Percentiles rank a stretch among this genome's conserved stretches.
phyloP scores from a whole-genome alignment of 2,329 filamentous ascomycete genomes.

The Sphaerostilbella broomeana region DNA sequence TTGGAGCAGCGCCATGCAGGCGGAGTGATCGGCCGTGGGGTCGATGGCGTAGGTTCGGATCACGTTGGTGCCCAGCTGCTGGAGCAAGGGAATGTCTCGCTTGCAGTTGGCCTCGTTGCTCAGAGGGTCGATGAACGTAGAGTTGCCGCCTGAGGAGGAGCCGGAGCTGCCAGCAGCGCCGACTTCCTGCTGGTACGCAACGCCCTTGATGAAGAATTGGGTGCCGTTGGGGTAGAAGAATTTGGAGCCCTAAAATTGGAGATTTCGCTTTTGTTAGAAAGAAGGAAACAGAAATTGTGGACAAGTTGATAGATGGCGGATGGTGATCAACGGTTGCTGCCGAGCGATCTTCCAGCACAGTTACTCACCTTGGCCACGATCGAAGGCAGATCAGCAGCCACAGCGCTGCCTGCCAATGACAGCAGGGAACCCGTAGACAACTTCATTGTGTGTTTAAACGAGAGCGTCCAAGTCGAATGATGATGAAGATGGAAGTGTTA shows the following conservation, averaged over 20 bases:
- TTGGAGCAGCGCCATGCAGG: constrained; percentile 77
- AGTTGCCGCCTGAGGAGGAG: constrained; percentile 34
- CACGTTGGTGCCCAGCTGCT: constrained; percentile 76
- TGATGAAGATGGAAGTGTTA: too few species aligned
- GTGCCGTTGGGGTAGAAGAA: constrained; percentile 79
- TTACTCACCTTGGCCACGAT: constrained; percentile 61
- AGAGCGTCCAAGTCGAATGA: too few species aligned
- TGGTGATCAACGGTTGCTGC: background rate
- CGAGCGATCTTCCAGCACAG: background rate
- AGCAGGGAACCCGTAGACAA: constrained; percentile 30
- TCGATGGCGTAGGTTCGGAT: constrained; percentile 95
- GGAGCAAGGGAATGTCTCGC: constrained; percentile 78
- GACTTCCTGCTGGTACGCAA: constrained; percentile 88
- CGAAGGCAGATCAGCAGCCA: constrained; percentile 44
- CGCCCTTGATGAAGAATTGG: constrained; percentile 74
- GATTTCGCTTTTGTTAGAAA: background rate
- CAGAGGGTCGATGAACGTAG: constrained; percentile 74
- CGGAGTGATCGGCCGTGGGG: constrained; percentile 67
- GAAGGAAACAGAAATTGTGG: background rate
- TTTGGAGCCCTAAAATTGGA: constrained; percentile 56
- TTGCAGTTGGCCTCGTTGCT: constrained; percentile 64
- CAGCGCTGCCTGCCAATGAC: constrained; percentile 35
- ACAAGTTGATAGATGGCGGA: too few species aligned
- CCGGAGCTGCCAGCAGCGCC: constrained; percentile 49
- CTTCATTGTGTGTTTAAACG: too few species aligned